phyloP scores from a whole-genome alignment of 2,329 filamentous ascomycete genomes.

The Zymoseptoria ardabiliae region DNA sequence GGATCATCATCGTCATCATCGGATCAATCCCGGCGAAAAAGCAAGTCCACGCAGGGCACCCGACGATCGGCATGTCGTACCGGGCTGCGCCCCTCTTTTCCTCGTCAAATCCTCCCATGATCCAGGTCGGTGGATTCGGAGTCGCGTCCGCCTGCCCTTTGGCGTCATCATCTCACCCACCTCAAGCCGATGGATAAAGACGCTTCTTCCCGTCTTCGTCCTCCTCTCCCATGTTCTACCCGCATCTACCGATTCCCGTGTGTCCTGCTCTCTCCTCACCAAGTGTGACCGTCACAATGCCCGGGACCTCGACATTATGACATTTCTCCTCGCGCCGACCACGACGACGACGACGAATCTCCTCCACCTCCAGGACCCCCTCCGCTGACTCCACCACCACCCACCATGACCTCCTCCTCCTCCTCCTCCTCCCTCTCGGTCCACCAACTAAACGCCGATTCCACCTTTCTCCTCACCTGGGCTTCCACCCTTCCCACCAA shows the following conservation, averaged over 20 bases:
- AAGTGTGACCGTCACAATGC: too few species aligned
- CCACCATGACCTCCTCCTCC: slow-evolving; percentile 48
- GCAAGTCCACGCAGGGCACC: too few species aligned
- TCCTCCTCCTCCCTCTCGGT: slow-evolving; percentile 50
- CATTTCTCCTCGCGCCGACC: too few species aligned
- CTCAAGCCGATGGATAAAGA: background rate
- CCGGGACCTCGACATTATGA: slow-evolving; percentile 4
- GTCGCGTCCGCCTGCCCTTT: background rate
- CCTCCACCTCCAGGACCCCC: background rate
- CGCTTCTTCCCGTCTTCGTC: background rate
- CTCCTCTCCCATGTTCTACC: background rate
- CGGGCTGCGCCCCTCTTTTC: background rate
- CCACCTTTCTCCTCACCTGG: slow-evolving; percentile 59
- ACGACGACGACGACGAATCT: background rate
- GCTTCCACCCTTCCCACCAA: slow-evolving; percentile 21
- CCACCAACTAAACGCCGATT: slow-evolving; percentile 57
- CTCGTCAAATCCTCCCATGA: background rate
- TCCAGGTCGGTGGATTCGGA: background rate
- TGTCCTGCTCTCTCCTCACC: too few species aligned
- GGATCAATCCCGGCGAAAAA: too few species aligned
- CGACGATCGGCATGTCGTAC: background rate
- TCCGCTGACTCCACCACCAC: background rate
- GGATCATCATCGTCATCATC: too few species aligned
- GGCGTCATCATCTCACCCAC: background rate
- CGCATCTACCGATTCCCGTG: background rate